Conservation (phyloP, 208 protist species). For the Wallacemonas sp. region DNA sequence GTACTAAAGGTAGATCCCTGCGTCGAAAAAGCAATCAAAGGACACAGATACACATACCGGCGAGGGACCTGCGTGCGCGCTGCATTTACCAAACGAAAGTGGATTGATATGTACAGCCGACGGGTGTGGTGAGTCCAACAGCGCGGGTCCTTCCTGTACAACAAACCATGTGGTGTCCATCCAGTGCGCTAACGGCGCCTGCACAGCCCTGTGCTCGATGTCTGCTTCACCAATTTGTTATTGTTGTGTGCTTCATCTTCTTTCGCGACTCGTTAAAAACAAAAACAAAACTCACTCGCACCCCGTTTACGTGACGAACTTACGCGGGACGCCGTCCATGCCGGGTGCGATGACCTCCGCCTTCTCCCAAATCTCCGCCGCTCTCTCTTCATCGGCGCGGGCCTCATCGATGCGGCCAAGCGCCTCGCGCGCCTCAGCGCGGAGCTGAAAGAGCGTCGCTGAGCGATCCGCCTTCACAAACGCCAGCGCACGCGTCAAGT, state of each 20-base stretch:
- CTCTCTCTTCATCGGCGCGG: constrained; percentile 77
- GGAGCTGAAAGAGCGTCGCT: constrained; percentile 84
- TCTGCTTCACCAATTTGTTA: background rate
- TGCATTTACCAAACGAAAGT: too few relatives aligned
- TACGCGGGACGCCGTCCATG: constrained; percentile 72
- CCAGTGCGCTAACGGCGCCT: too few relatives aligned
- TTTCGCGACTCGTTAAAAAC: too few relatives aligned
- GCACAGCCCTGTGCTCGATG: too few relatives aligned
- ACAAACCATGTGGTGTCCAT: too few relatives aligned
- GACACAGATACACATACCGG: too few relatives aligned
- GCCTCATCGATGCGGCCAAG: constrained; percentile 83
- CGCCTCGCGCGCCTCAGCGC: constrained; percentile 80
- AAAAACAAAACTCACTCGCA: background rate
- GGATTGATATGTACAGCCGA: too few relatives aligned
- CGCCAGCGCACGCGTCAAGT: constrained; percentile 73
- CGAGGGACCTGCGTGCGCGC: too few relatives aligned
- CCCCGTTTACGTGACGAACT: constrained; percentile 71
- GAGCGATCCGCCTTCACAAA: constrained; percentile 81
- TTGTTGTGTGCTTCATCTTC: background rate
- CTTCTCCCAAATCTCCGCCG: constrained; percentile 88
- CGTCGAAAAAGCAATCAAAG: too few relatives aligned
- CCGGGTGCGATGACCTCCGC: constrained; percentile 77
- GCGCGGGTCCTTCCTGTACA: too few relatives aligned
- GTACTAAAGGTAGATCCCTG: too few relatives aligned
- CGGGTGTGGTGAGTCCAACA: too few relatives aligned